Conservation (phyloP, 148 eudicot genomes). For the Rhododendron williamsianum region DNA sequence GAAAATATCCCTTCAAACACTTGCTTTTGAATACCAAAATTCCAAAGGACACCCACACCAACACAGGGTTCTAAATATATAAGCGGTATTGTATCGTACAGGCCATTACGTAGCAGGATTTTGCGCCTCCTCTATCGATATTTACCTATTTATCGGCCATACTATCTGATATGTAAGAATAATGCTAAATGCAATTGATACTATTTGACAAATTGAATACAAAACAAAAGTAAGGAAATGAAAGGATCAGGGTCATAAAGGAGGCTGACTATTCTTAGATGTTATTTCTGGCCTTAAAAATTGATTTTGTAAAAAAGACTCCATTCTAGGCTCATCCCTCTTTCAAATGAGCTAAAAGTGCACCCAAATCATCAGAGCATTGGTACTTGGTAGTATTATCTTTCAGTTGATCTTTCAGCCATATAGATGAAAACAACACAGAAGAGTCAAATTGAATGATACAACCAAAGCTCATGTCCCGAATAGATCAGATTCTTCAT, state of each 20-base stretch:
- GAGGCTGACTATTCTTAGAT: not conserved
- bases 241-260: not conserved
- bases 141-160: not conserved
- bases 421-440: not conserved
- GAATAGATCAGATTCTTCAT: not conserved
- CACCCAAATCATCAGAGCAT: too few species aligned
- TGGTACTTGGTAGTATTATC: not conserved
- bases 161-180: too few species aligned
- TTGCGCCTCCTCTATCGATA: not conserved
- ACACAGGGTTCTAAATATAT: too few species aligned
- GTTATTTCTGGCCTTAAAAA: not conserved
- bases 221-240: not conserved
- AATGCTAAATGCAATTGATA: too few species aligned
- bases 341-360: not conserved
- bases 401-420: not conserved
- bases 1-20: not conserved
- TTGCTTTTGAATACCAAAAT: not conserved
- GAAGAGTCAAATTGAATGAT: slow-evolving; percentile 6
- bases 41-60: not conserved
- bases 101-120: not conserved
- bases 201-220: not conserved
- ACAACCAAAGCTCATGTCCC: not conserved
- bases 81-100: not conserved
- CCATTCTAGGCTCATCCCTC: too few species aligned
- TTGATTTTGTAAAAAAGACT: too few species aligned